phyloP scores from a whole-genome alignment of 768 basidiomycete species.

The Chalciporus chontae region DNA sequence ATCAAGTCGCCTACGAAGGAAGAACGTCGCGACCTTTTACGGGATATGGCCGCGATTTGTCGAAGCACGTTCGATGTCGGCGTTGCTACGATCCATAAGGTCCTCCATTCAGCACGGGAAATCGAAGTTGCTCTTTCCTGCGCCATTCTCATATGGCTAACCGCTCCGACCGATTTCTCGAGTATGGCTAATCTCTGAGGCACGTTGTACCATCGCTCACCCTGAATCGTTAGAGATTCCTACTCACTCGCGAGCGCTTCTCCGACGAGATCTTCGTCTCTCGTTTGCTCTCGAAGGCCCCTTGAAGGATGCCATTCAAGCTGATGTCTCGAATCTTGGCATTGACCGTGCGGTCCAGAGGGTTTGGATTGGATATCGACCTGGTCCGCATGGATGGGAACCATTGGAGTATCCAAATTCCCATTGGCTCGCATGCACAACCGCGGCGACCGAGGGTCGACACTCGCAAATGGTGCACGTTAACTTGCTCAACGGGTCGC shows the following conservation, averaged over 20 bases:
- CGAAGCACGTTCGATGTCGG: slow-evolving; percentile 25
- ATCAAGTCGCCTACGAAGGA: neutral
- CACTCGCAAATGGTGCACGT: slow-evolving; percentile 8
- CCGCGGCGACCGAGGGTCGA: neutral
- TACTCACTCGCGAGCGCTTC: slow-evolving; percentile 3
- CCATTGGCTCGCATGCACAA: slow-evolving; percentile 14
- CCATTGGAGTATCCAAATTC: neutral
- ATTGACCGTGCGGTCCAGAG: slow-evolving; percentile 11
- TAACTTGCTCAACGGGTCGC: slow-evolving; percentile 9
- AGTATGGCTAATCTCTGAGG: no score
- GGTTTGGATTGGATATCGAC: slow-evolving; percentile 9
- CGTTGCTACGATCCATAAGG: neutral
- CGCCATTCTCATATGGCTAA: slow-evolving; percentile 2
- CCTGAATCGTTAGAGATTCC: no score
- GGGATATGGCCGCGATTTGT: slow-evolving; percentile 36
- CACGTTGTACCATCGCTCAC: no score
- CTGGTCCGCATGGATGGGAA: slow-evolving; percentile 7
- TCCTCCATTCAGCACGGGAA: slow-evolving; percentile 14
- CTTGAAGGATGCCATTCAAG: neutral
- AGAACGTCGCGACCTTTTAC: slow-evolving; percentile 16
- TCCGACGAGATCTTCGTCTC: slow-evolving; percentile 24
- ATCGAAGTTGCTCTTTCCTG: slow-evolving; percentile 12
- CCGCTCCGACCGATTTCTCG: no score
- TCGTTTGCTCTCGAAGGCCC: slow-evolving; percentile 16
- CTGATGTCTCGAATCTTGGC: neutral